Conservation (phyloP, 1,139 yeast genomes). For the Debaryomyces sp. region DNA sequence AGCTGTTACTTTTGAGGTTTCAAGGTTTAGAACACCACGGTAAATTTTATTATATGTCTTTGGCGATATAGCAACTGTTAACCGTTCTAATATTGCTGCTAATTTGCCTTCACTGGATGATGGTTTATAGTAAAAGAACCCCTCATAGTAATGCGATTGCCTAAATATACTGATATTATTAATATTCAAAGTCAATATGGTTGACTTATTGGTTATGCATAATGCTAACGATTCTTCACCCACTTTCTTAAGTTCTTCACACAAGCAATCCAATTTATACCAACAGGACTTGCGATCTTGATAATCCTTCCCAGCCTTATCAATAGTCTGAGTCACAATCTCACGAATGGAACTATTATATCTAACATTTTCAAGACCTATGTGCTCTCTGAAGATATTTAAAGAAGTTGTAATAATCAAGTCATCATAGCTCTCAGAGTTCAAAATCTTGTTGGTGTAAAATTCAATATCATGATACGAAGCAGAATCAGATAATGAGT, state of each 20-base stretch:
- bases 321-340: conserved; percentile 26
- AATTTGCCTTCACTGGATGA: conserved; percentile 22
- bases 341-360: conserved; percentile 19
- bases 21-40: conserved; percentile 16
- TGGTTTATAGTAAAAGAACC: conserved; percentile 17
- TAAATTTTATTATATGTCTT: conserved; percentile 29
- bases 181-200: conserved; percentile 28
- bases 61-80: conserved; percentile 28
- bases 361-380: conserved; percentile 14
- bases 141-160: conserved; percentile 37
- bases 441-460: conserved; percentile 47
- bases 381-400: conserved; percentile 33
- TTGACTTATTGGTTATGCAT: conserved; percentile 11
- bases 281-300: conserved; percentile 33
- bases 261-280: conserved; percentile 62
- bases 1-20: conserved; percentile 16
- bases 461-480: conserved; percentile 36
- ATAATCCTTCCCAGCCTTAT: conserved; percentile 11
- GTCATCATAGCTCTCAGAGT: conserved; percentile 49
- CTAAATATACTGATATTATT: conserved; percentile 40
- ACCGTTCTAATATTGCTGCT: conserved; percentile 23
- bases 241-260: conserved; percentile 65
- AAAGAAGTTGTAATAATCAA: conserved; percentile 46
- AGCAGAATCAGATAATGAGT: conserved; percentile 5
- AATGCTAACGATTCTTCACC: conserved; percentile 52